A percentile compares a stretch with the other conserved stretches of the same genome.
These are phyloP conservation scores for Trypanosoma platydactyli DNA, from an alignment of 208 protist species.

Conservation along the genomic window DNA sequence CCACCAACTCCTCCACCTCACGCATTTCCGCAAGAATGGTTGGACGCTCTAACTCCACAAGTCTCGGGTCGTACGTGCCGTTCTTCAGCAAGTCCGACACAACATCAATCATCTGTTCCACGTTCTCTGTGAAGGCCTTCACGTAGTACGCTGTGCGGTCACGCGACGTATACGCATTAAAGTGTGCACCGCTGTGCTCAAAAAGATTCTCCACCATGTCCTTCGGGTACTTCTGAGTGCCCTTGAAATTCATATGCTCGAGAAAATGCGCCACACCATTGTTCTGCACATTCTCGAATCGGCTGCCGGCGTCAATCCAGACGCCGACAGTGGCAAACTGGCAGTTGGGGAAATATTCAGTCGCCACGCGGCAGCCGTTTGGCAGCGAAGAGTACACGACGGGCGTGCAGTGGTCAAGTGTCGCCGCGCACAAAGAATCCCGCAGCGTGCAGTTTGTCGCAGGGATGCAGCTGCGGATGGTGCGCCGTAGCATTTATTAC, in stretches of 20 bases:
- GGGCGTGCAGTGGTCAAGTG: slow-evolving; percentile 66
- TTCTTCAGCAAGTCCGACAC: slow-evolving; percentile 97
- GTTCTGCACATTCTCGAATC: slow-evolving; percentile 96
- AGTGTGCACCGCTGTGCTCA: slow-evolving; percentile 96
- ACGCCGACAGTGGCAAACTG: slow-evolving; percentile 96
- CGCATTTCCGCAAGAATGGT: slow-evolving; percentile 97
- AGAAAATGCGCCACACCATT: slow-evolving; percentile 99
- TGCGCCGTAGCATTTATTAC: slow-evolving; percentile 32
- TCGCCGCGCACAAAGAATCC: slow-evolving; percentile 45
- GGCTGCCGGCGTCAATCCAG: slow-evolving; percentile 97
- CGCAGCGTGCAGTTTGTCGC: slow-evolving; percentile 49
- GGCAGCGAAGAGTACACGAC: slow-evolving; percentile 91
- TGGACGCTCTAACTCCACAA: slow-evolving; percentile 93
- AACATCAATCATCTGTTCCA: slow-evolving; percentile 94
- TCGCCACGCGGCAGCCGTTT: slow-evolving; percentile 98
- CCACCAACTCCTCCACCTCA: slow-evolving; percentile 93
- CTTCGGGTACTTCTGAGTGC: slow-evolving; percentile 92
- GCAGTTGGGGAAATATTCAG: slow-evolving; percentile 88
- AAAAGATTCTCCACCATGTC: slow-evolving; percentile 92
- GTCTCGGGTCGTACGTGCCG: slow-evolving; percentile 72
- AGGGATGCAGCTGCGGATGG: slow-evolving; percentile 15
- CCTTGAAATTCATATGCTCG: slow-evolving; percentile 99
- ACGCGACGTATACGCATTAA: slow-evolving; percentile 99
- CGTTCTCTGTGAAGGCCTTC: slow-evolving; percentile 94
- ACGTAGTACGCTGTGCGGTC: slow-evolving; percentile 98